phyloP scores from a whole-genome alignment of 176 grass and related monocot genomes.

The Cocos nucifera region DNA sequence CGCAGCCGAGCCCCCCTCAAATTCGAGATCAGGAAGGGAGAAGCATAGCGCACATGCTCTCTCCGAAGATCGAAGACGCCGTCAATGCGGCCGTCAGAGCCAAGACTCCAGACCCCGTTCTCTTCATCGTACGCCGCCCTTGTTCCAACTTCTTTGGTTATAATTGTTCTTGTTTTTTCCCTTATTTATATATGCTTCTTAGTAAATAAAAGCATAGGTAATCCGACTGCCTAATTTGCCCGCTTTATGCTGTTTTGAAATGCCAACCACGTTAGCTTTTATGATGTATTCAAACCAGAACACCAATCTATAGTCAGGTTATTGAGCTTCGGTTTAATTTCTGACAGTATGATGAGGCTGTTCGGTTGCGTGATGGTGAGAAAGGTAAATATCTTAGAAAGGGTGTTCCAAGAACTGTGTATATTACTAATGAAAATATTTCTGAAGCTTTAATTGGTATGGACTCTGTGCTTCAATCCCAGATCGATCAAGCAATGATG shows the following conservation, averaged over 20 bases:
- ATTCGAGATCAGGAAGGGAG: no score
- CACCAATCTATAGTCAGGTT: background rate
- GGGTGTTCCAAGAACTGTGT: constrained; percentile 49
- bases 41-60: constrained; percentile 36
- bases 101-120: constrained; percentile 57
- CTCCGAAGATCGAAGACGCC: constrained; percentile 93
- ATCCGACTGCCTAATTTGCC: no score
- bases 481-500: constrained; percentile 97
- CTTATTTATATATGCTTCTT: no score
- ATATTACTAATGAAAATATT: constrained; percentile 80
- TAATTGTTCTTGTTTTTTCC: no score
- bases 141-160: background rate
- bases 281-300: background rate
- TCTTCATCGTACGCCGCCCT: constrained; percentile 47
- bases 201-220: no score
- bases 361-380: constrained; percentile 42
- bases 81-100: constrained; percentile 95
- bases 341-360: constrained; percentile 24
- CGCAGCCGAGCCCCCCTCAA: no score
- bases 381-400: constrained; percentile 72
- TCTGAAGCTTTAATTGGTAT: constrained; percentile 90
- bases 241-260: no score
- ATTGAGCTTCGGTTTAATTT: background rate
- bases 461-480: constrained; percentile 82
- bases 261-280: no score